Base-by-base conservation (phyloP, 2,329 filamentous ascomycete species). In the Pseudopyricularia javanii region DNA sequence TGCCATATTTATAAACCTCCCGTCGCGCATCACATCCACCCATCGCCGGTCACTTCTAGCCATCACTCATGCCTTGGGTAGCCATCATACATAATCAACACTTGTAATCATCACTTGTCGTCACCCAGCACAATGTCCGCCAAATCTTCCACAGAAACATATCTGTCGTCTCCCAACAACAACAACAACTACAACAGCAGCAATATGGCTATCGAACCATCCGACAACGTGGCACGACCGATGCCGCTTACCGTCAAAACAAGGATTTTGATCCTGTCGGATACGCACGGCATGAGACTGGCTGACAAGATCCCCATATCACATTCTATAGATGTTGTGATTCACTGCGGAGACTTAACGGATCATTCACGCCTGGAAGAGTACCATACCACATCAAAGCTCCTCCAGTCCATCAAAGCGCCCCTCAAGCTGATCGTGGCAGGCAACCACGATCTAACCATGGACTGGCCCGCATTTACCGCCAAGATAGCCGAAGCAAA, bases 291-390 rank as follows among this genome's bases (percentile, higher is more conserved):
- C 12, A 55, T 56, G 28, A 50, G 57, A 2, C 59, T 66, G 7
- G 34, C 43, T 1, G 14, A 30, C 7, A 51, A 15, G 22, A 50
- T 30, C 7, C 54, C 26, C 9, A 37, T 1, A 17, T 53, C 51
- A 54, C 33, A 52, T 0, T 60, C 67, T 2, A 58, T 63, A 30
- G 76, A 81, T 55, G 70, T 78, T 4, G 70, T 66, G 11, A 68
- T 78, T 2, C 74, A 78, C 63, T 79, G 75, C 55, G 76, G 77
- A 45, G 74, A 79, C 53, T 63, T 80, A 3, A 78, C 74, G 1
- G 61, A 68, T 1, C 62, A 62, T 7, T 73, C 70, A 3, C 66
- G 64, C 8, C 50, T 74, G 0, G 49, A 58, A 2, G 74, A 78
- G 55, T 71, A 70, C 43, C 59, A 57, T 11, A 58, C 59, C 0